Base-by-base conservation (phyloP, 2,329 filamentous ascomycete species). In the Chaetothyriales sp. region DNA sequence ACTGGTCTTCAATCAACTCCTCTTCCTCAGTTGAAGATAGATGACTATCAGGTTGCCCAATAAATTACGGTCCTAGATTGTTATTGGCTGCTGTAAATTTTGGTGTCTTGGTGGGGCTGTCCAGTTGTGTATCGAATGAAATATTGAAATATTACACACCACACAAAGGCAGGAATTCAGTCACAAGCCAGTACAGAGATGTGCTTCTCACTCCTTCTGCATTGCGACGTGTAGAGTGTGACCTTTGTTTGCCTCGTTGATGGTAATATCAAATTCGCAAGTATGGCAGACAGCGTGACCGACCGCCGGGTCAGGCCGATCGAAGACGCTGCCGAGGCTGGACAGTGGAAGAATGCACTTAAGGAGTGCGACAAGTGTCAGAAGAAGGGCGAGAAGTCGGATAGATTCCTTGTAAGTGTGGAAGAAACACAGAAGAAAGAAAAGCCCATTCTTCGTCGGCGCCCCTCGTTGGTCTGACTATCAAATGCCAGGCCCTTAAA, bases 361-460 rank as follows among this genome's bases (percentile, higher is more conserved):
- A 70, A 73, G 58, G 60, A 73, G 18, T 71, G 71, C 49, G 70
- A 73, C 52, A 74, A 73, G 55, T 73, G 72, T 49, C 69, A 73
- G 56, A 76, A 79, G 64, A 80, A 80, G 58, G 70, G 70, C 32
- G 70, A 73, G 56, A 64, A 70, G 51, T 69, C 68, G 2, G 60
- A 62, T 43, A 52, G 52, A 52, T 59, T 63, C 48, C 53, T 60
- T 54, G 61, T 63, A 47, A 36, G 32, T 39, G 32, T 39, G 32
- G 32, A 15, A 19, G 43, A 7, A 26, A 45, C n/a, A n/a, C n/a
- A n/a, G n/a, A n/a, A n/a, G n/a, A 25, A 25, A 25, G 22, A 25
- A 25, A 25, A 3, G 19, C 7, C 20, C n/a, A 12, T 26, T n/a
- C 3, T 45, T n/a, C 10, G 22, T 20, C n/a, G 3, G 12, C n/a